Base-by-base conservation (phyloP, 257 asterid species). In the Solanum microdontum region DNA sequence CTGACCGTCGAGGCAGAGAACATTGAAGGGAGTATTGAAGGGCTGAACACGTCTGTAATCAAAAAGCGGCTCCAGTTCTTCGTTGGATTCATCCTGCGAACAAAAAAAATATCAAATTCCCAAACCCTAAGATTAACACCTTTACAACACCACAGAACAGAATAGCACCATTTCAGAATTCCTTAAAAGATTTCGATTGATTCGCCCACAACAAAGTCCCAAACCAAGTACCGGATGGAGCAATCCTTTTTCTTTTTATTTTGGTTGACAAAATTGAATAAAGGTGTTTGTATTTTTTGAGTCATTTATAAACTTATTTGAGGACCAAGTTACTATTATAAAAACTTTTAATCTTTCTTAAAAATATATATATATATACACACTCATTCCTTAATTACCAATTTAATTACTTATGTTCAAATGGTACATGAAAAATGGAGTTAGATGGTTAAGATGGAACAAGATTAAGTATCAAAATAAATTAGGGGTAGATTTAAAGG, bases 1-100 rank as follows among this genome's bases (percentile, higher is more conserved):
- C 90, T 87, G 86, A 95, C 99, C 99, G 21, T 92, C 98, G 70
- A 93, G 86, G 87, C 84, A 66, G 70, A 92, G 87, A 62, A 32
- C 87, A 64, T 86, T 86, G 68, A 37, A 60, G 14, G 99, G 99
- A 40, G 88, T 88, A 64, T 83, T 83, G 75, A 39, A 62, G 8
- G 99, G 99, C 90, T 96, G 99, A 84, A 95, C 91, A 58, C 99
- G 98, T 48, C 93, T 84, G 90, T 97, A 97, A 93, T 97, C 98
- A 86, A 97, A 97, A 60, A 97, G 99, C 34, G 99, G 96, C 68
- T 97, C 99, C 87, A 97, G 89, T 92, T 97, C 99, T 43, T 97
- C 98, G 21, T 86, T 74, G n/a, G 89, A 43, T 32, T 94, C 94
- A 11, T 82, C 98, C 99, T 95, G 84, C 28, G 33, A 84, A 58